Evolutionary conservation across 345 rosid species (phyloP), one percentile per base, ranked within the genome.

Genomic region (Excoecaria agallocha): DNA sequence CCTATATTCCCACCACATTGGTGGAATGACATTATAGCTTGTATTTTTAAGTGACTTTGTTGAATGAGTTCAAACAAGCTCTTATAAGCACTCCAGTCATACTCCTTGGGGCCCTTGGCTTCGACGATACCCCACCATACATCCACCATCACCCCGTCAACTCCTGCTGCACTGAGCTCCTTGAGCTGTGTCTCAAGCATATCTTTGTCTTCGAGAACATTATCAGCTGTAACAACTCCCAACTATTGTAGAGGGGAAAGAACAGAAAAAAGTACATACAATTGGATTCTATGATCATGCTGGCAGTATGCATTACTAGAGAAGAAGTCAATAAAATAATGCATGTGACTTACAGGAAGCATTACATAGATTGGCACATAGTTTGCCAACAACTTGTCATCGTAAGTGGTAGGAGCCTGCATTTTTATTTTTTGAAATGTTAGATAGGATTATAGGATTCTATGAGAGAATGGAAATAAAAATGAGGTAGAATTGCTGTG

Each of bases 1-100:
- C 98, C 96, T 0, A 94, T 71, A 75, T 94, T 94, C 51, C 96
- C 97, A 10, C 98, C 97, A 52, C 97, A 94, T 60, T 85, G 97
- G 77, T 91, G 97, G 70, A 90, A 89, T 0, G 98, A 92, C 96
- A 90, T 91, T 76, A 89, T 91, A 8, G 91, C 92, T 80, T 91
- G 94, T 62, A 90, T 71, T 69, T 89, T 94, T 38, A 90, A 80
- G 22, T 78, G 88, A 63, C 82, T 81, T 76, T 78, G 67, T 20
- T 78, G 84, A 66, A 91, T 70, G 17, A 90, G 76, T 63, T 83
- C 70, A 59, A 93, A 90, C 68, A 91, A 78, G 82, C 82, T 82
- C 82, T 90, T 83, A 76, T 93, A 93, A 63, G 92, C 97, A 52
- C 78, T 79, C 98, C 96, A 91, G 22, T 87, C 92, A 69, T 91